Conservation (phyloP, 441 rosid genomes). For the Populus hybrid region DNA sequence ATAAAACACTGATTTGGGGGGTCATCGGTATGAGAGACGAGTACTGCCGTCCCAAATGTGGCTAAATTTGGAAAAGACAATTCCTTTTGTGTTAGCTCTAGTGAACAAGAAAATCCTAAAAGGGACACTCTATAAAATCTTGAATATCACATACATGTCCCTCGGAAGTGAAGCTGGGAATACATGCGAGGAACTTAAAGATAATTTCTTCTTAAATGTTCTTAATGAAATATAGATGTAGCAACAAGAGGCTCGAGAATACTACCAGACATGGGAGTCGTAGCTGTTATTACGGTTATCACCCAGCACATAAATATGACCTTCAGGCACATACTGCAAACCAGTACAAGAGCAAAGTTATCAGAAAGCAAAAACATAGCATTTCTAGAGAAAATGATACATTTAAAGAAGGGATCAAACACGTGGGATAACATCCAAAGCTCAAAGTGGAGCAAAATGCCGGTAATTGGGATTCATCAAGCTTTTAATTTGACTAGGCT, state of each 20-base stretch:
- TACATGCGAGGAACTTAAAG: not conserved
- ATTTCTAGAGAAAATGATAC: not conserved
- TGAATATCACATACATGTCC: not conserved
- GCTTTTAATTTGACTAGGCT: not conserved
- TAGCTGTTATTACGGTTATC: constrained; percentile 3
- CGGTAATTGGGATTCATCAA: not conserved
- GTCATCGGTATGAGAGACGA: no score
- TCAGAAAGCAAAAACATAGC: not conserved
- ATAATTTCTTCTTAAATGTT: not conserved
- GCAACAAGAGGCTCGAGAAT: not conserved
- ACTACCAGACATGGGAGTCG: constrained; percentile 3
- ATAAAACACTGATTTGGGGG: no score
- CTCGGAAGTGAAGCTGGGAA: not conserved
- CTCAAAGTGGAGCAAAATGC: constrained; percentile 5
- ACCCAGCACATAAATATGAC: constrained; percentile 1
- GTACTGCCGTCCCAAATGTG: not conserved
- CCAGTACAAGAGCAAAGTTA: constrained; percentile 5
- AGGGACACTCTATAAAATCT: no score
- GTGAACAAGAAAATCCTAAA: no score
- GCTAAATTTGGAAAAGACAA: not conserved
- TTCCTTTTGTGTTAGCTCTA: not conserved
- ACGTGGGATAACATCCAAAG: constrained; percentile 1
- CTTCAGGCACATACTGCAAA: constrained; percentile 5
- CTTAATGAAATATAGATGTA: not conserved
- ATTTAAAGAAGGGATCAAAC: constrained; percentile 10